phyloP scores from a whole-genome alignment of 164 flowering plant genomes.

The Magnolia officinalis region DNA sequence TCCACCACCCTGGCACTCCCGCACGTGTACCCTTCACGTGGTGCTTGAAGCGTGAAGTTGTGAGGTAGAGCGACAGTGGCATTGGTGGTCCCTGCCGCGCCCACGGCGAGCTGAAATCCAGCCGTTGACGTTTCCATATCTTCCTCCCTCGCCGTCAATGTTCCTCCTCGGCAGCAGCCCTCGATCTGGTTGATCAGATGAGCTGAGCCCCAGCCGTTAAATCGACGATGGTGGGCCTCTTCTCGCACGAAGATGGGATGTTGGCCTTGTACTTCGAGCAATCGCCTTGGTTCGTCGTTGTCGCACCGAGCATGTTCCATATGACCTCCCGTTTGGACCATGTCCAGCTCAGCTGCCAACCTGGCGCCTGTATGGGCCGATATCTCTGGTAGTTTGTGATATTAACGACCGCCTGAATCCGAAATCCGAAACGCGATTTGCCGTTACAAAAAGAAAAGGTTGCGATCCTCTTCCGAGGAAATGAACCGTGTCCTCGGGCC shows the following conservation, averaged over 20 bases:
- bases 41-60: constrained; percentile 72
- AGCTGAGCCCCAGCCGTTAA: constrained; percentile 66
- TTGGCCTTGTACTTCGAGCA: constrained; percentile 64
- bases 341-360: constrained; percentile 75
- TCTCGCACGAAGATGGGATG: constrained; percentile 69
- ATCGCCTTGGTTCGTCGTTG: constrained; percentile 69
- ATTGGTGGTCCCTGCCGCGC: constrained; percentile 62
- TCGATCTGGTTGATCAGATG: constrained; percentile 78
- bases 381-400: no score
- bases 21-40: constrained; percentile 77
- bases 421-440: no score
- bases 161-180: constrained; percentile 75
- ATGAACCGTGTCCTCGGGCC: no score
- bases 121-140: constrained; percentile 53
- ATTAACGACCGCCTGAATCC: no score
- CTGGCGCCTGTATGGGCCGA: constrained; percentile 35
- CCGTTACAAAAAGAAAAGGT: no score
- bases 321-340: constrained; percentile 75
- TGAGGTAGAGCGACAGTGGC: constrained; percentile 63
- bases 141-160: constrained; percentile 56
- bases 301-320: constrained; percentile 73
- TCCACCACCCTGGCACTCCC: constrained; percentile 62
- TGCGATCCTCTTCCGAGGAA: no score
- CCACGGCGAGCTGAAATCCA: constrained; percentile 71
- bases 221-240: constrained; percentile 66